phyloP scores from a whole-genome alignment of 2,329 filamentous ascomycete species.

The Penicillium sp. region DNA sequence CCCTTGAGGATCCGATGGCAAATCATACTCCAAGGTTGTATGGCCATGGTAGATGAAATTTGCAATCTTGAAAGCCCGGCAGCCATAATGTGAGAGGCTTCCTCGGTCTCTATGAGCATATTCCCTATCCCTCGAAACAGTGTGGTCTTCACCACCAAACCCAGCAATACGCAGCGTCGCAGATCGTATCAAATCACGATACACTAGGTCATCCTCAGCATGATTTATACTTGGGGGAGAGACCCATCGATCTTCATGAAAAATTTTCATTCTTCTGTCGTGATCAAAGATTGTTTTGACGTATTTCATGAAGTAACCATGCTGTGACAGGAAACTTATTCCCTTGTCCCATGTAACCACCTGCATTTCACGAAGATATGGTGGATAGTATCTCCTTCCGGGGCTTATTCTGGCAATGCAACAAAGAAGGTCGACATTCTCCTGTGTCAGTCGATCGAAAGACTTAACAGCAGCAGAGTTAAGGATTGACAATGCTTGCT shows the following conservation, averaged over 20 bases:
- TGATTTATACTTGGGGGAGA: slow-evolving; percentile 3
- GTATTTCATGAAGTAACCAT: not conserved
- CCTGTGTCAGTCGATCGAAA: not conserved
- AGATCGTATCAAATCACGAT: not conserved
- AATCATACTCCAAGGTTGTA: not conserved
- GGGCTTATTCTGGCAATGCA: not conserved
- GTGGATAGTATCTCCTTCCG: not conserved
- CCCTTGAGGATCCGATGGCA: not conserved
- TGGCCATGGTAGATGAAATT: not conserved
- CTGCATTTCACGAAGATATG: not conserved
- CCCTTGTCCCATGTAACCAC: not conserved
- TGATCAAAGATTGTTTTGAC: not conserved
- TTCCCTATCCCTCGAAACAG: not conserved
- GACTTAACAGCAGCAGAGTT: not conserved
- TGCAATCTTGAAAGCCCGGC: not conserved
- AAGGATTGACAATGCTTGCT: slow-evolving; percentile 10
- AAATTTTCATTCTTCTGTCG: not conserved
- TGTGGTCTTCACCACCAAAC: slow-evolving; percentile 3
- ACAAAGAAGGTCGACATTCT: not conserved
- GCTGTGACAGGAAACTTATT: not conserved
- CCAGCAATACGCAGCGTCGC: not conserved
- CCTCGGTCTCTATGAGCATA: not conserved
- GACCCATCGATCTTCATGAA: slow-evolving; percentile 8
- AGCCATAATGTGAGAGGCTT: not conserved
- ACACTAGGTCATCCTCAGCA: not conserved